A percentile compares a stretch with the other conserved stretches of the same genome.
These are phyloP conservation scores for Pseudogymnoascus sp. DNA, from an alignment of 2,329 filamentous ascomycete species.

Conservation along the genomic window DNA sequence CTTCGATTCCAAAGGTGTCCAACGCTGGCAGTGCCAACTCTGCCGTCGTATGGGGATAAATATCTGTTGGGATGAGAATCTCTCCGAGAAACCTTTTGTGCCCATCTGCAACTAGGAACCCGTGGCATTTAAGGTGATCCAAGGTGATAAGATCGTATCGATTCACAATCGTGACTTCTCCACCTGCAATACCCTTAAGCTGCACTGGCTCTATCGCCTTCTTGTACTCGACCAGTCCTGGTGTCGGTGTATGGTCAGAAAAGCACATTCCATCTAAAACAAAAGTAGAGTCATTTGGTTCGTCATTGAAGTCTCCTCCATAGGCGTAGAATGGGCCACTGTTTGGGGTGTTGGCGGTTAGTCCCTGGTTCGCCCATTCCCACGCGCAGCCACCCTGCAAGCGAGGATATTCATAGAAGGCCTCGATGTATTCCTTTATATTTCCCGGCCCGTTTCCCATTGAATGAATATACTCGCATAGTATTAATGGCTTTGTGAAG, in stretches of 20 bases:
- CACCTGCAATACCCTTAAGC: slow-evolving; percentile 18
- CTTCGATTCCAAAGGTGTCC: not conserved
- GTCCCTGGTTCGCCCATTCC: slow-evolving; percentile 39
- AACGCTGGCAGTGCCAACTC: slow-evolving; percentile 8
- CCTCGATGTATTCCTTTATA: slow-evolving; percentile 56
- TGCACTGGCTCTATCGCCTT: slow-evolving; percentile 36
- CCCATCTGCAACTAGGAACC: slow-evolving; percentile 37
- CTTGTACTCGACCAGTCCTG: slow-evolving; percentile 33
- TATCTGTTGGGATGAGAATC: slow-evolving; percentile 3
- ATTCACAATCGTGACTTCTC: slow-evolving; percentile 27
- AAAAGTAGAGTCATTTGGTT: slow-evolving; percentile 37
- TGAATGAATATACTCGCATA: slow-evolving; percentile 49
- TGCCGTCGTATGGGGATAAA: slow-evolving; percentile 30
- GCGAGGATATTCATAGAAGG: slow-evolving; percentile 43
- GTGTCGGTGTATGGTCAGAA: slow-evolving; percentile 35
- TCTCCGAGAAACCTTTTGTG: slow-evolving; percentile 27
- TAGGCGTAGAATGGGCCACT: slow-evolving; percentile 35
- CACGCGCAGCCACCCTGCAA: slow-evolving; percentile 47
- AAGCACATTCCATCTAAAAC: slow-evolving; percentile 36
- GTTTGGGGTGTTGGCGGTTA: slow-evolving; percentile 29
- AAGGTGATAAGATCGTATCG: slow-evolving; percentile 47
- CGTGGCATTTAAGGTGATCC: slow-evolving; percentile 42
- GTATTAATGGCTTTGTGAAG: slow-evolving; percentile 45
- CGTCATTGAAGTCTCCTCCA: slow-evolving; percentile 38
- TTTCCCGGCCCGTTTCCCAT: slow-evolving; percentile 67